Evolutionary conservation across 2,329 filamentous ascomycete genomes (phyloP).

Genomic region (Ciborinia camelliae): DNA sequence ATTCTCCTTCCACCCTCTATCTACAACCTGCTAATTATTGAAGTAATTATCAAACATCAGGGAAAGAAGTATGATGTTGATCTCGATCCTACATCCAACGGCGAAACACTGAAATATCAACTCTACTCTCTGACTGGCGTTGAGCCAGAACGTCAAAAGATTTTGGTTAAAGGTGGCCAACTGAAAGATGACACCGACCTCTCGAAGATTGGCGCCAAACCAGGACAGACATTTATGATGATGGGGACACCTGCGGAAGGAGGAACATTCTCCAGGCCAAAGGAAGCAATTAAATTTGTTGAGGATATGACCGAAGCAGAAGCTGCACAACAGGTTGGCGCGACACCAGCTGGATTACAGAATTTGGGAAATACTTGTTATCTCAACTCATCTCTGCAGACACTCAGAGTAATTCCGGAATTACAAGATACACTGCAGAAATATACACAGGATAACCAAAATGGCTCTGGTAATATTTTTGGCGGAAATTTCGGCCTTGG

Average conservation of each 20-base stretch:
- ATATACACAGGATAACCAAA: constrained; percentile 48
- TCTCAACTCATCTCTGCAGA: constrained; percentile 95
- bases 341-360: constrained; percentile 80
- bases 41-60: constrained; percentile 90
- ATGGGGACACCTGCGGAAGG: constrained; percentile 78
- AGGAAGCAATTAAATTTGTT: constrained; percentile 79
- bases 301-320: constrained; percentile 98
- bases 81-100: constrained; percentile 76
- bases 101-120: constrained; percentile 93
- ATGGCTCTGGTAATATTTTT: constrained; percentile 35
- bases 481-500: constrained; percentile 50
- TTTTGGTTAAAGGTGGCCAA: constrained; percentile 88
- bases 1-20: neutral
- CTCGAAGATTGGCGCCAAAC: constrained; percentile 77
- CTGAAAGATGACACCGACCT: constrained; percentile 94
- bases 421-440: constrained; percentile 73
- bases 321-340: constrained; percentile 75
- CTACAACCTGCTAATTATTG: constrained; percentile 26
- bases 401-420: constrained; percentile 83
- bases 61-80: constrained; percentile 96
- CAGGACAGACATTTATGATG: constrained; percentile 89
- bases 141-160: constrained; percentile 94
- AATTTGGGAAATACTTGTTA: constrained; percentile 99
- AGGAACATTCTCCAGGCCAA: constrained; percentile 65
- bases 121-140: constrained; percentile 93